Percentiles rank a stretch among this genome's conserved stretches.
Conservation (phyloP, 257 asterid genomes). For the Ajuga chamaepitys region DNA sequence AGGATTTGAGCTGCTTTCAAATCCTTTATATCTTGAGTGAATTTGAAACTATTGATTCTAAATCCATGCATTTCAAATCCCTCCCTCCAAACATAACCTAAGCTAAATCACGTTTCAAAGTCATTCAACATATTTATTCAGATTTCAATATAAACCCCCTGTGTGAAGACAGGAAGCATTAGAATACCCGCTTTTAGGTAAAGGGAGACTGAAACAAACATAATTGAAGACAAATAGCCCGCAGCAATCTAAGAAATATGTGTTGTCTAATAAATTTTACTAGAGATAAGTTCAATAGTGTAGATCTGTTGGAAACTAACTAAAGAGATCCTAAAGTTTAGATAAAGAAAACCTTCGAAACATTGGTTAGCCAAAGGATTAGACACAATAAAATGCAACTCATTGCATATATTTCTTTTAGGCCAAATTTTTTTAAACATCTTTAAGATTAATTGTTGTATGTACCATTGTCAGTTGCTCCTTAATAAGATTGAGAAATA, state of each 20-base stretch:
- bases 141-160: neutral
- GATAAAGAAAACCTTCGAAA: neutral
- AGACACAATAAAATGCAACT: neutral
- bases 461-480: neutral
- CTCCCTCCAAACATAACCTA: too few relatives aligned
- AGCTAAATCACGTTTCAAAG: neutral
- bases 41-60: too few relatives aligned
- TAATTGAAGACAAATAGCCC: too few relatives aligned
- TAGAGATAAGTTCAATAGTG: too few relatives aligned
- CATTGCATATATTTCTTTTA: neutral
- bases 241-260: too few relatives aligned
- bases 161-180: neutral
- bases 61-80: too few relatives aligned
- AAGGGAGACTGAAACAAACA: neutral
- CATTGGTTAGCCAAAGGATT: neutral
- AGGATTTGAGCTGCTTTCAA: too few relatives aligned
- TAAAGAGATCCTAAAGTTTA: neutral
- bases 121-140: neutral
- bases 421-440: neutral
- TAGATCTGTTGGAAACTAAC: neutral
- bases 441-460: neutral
- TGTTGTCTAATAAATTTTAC: neutral
- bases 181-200: neutral
- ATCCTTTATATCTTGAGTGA: too few relatives aligned
- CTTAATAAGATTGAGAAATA: neutral